A percentile compares a stretch with the other conserved stretches of the same genome.
These are phyloP conservation scores for Ogataea henricii DNA, from an alignment of 805 yeast genomes.

Conservation along the genomic window DNA sequence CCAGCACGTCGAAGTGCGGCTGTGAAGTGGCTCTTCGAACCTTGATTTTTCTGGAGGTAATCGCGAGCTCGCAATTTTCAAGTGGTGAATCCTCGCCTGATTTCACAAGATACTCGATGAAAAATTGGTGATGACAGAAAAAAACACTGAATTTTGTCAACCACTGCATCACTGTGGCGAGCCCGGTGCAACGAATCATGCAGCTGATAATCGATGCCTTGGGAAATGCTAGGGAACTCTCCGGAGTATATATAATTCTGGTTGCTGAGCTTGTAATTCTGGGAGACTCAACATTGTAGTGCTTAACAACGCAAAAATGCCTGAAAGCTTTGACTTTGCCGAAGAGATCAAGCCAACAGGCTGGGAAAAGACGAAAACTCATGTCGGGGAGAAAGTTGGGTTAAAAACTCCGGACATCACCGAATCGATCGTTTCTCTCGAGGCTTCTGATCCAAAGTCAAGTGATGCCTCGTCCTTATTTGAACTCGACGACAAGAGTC, in stretches of 20 bases:
- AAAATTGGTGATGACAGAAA: background rate
- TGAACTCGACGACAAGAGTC: background rate
- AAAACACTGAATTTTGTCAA: background rate
- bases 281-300: no score
- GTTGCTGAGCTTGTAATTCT: no score
- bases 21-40: background rate
- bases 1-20: slow-evolving; percentile 1
- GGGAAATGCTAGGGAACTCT: no score
- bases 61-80: background rate
- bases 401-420: background rate
- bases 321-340: background rate
- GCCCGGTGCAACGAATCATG: no score
- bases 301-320: background rate
- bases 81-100: background rate
- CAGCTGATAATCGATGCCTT: no score
- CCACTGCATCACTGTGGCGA: background rate
- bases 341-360: background rate
- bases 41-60: background rate
- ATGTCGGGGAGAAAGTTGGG: background rate
- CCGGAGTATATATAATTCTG: no score
- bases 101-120: background rate
- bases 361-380: background rate
- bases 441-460: background rate
- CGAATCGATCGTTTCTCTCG: background rate
- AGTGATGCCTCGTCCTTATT: background rate